Base-by-base conservation (phyloP, 495 filamentous ascomycete genomes). In the Xylaria sp. region DNA sequence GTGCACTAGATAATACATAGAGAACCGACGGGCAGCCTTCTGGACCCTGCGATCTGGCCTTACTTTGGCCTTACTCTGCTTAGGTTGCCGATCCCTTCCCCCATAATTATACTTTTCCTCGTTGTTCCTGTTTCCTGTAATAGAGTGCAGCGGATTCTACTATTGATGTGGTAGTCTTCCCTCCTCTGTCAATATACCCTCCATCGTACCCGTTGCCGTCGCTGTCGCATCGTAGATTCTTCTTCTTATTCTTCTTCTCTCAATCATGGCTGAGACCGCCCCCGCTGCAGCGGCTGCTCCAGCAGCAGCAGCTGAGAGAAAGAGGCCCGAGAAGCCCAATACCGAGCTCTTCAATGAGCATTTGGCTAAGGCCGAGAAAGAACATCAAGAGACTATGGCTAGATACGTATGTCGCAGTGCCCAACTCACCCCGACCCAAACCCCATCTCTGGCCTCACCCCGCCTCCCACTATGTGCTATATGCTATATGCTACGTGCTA, bases 351-450 rank as follows among this genome's bases (percentile, higher is more conserved):
- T 89, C 82, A 90, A 97, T 82, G 87, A 89, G 75, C 85, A 86
- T 68, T 82, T 97, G 58, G 89, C 85, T 35, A 87, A 91, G 80
- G 92, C 91, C 31, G 91, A 98, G 81, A 96, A 97, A 84, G 93
- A 92, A 67, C 89, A 95, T 80, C 81, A 88, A 69, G 89, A 88
- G 33, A 84, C 88, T 33, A 89, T 93, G 79, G 90, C 92, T 61
- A 90, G 89, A 79, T 83, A 94, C 79, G 96, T 98, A 86, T 74
- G 93, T 88, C 55, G 69, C 65, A 55, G 58, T 55, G 53, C 46
- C 58, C 9, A 57, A 53, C n/a, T n/a, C n/a, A 46, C 3, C 57
- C 14, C 57, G 57, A n/a, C 52, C 24, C n/a, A n/a, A n/a, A n/a
- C n/a, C n/a, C n/a, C n/a, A n/a, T n/a, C n/a, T n/a, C n/a, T n/a